Evolutionary conservation across 805 yeast species (phyloP), one percentile per base, ranked within the genome.

Genomic region (Candida golubevii): DNA sequence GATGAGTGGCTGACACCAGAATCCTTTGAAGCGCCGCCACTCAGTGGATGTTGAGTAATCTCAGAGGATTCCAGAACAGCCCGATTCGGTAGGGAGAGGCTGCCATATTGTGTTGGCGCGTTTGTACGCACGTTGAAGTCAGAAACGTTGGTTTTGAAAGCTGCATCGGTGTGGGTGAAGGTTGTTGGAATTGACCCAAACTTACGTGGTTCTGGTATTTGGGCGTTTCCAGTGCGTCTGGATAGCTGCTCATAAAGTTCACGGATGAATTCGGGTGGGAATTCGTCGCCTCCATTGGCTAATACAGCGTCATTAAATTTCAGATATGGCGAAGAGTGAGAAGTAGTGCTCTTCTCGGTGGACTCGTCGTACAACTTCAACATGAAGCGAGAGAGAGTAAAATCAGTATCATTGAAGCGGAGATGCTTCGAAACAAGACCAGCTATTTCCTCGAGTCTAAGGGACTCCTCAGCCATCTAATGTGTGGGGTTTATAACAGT

Each of bases 281-380:
- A 70, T 18, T 63, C 71, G 9, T 61, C 67, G 6, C 74, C 75
- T 1, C 76, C 75, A 50, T 69, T 69, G n/a, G 57, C 59, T 15
- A 48, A 42, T 13, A 70, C 50, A 8, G 57, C 46, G 29, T 39
- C 38, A 26, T 55, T 40, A 45, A 52, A 55, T 4, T 38, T 13
- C 27, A 33, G 36, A 18, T 36, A 40, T 12, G 30, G 36, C 26
- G 48, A 13, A 35, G 41, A 38, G 45, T 47, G 12, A 40, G 42
- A 31, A 38, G 37, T 13, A 9, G 26, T 9, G 42, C 47, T 35
- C 41, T 48, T 45, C 36, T 28, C 40, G 13, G 39, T 28, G 35
- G 55, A 51, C 54, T 56, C 50, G 15, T 54, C 49, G 47, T 60
- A 62, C 29, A 67, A 44, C 36, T 53, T 56, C 23, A 44, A 28